Base-by-base conservation (phyloP, 78 protist species). In the Dictyostelium brefeldianum region DNA sequence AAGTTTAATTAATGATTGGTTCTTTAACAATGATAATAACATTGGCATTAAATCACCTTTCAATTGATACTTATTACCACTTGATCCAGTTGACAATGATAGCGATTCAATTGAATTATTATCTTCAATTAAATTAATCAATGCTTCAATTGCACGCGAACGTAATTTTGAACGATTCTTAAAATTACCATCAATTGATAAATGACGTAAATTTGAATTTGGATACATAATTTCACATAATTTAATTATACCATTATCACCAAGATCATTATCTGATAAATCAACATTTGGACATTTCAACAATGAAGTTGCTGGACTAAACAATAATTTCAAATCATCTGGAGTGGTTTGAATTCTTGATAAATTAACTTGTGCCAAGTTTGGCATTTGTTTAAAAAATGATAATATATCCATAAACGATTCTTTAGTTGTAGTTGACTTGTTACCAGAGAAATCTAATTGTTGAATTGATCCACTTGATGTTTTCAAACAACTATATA, bases 221-320 rank as follows among this genome's bases (percentile, higher is more conserved):
- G 93, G 93, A 77, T 87, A 87, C 84, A 87, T 77, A 31, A 87
- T 70, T 77, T 87, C 93, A 50, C 93, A 87, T 18, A 87, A 84
- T 36, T 77, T 87, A 12, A 77, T 48, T 27, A 87, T 87, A 64
- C 93, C 93, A 20, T 27, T 12, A 53, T 87, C 93, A 31, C 93
- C 93, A 1, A 87, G 36, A 4, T 87, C 93, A 50, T 87, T 87
- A 17, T 87, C 93, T 10, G 85, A 74, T 18, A 87, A 25, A 54
- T 87, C 93, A 4, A 87, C 83, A 51, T 65, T 74, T 9, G 83
- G 47, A 31, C 74, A 50, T 29, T 87, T 87, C 5, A 48, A 25
- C 17, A 87, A 46, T 0, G 64, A 14, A 0, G 93, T 87, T 0
- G 93, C 93, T 1, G 93, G 93, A 22, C 70, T 25, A 50, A 87